phyloP scores from a whole-genome alignment of 305 asterid genomes.

The Coffea humblotiana region DNA sequence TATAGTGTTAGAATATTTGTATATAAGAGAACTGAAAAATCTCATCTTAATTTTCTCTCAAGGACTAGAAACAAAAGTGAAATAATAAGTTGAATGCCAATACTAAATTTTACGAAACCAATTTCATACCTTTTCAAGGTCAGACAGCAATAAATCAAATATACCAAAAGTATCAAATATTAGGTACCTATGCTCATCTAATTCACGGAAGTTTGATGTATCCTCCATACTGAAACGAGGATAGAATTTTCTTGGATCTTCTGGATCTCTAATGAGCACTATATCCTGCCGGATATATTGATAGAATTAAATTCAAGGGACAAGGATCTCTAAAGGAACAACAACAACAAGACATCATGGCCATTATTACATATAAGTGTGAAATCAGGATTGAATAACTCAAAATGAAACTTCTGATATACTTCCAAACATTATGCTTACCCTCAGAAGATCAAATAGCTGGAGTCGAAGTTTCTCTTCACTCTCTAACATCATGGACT shows the following conservation, averaged over 20 bases:
- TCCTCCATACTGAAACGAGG: constrained; percentile 98
- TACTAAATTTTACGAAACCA: neutral
- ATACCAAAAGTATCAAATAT: neutral
- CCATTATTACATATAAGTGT: neutral
- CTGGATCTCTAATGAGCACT: constrained; percentile 83
- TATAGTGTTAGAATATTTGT: neutral
- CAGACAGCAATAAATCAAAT: neutral
- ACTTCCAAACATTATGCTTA: constrained; percentile 27
- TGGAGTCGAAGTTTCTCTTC: constrained; percentile 62
- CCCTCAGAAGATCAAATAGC: constrained; percentile 92
- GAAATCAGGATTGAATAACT: neutral
- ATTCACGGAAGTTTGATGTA: constrained; percentile 63
- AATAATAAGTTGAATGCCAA: neutral
- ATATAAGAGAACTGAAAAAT: neutral
- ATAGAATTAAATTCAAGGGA: constrained; percentile 15
- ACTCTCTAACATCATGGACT: constrained; percentile 60
- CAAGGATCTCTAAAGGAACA: neutral
- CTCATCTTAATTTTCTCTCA: neutral
- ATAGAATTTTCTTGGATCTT: constrained; percentile 68
- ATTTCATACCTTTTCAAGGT: neutral
- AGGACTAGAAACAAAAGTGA: neutral
- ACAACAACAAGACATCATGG: neutral
- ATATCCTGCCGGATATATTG: constrained; percentile 53
- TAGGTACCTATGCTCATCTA: constrained; percentile 75
- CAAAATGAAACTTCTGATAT: neutral